Evolutionary conservation across 176 grass and related monocot species (phyloP).

Genomic region (Musa acuminata): DNA sequence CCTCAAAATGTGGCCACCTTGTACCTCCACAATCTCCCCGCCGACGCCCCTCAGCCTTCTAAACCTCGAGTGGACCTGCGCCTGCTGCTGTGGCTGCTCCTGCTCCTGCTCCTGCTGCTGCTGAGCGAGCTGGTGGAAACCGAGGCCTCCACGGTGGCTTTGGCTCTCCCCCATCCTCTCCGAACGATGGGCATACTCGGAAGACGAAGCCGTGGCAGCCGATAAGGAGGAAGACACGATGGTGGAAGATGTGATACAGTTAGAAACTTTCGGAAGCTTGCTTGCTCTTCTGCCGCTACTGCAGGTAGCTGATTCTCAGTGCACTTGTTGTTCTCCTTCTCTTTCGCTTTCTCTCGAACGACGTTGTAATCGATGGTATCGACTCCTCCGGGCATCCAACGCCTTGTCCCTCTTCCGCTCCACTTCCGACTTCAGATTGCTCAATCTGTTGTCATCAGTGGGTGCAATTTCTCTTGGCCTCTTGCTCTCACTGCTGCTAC

Average conservation of each 20-base stretch:
- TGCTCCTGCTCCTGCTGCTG: neutral
- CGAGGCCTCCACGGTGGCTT: neutral
- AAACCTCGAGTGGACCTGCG: neutral
- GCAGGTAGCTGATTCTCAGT: neutral
- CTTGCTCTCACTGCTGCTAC: conserved; percentile 11
- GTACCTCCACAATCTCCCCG: conserved; percentile 6
- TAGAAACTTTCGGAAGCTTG: conserved; percentile 12
- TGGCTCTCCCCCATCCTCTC: conserved; percentile 7
- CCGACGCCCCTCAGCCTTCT: conserved; percentile 5
- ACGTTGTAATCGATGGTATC: conserved; percentile 39
- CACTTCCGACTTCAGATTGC: conserved; percentile 26
- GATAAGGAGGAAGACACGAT: conserved; percentile 28
- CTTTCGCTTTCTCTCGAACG: conserved; percentile 37
- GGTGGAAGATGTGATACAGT: conserved; percentile 9
- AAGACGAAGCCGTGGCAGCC: conserved; percentile 37
- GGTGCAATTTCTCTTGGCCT: neutral
- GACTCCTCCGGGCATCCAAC: conserved; percentile 80
- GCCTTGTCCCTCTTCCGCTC: conserved; percentile 40
- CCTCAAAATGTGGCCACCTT: conserved; percentile 3
- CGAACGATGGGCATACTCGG: conserved; percentile 10
- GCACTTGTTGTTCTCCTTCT: conserved; percentile 7
- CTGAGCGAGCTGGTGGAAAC: conserved; percentile 6
- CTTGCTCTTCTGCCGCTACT: conserved; percentile 30
- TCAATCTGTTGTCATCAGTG: neutral
- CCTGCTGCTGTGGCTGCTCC: neutral